Base-by-base conservation (phyloP, 805 yeast species). In the Kazachstania psychrophila region DNA sequence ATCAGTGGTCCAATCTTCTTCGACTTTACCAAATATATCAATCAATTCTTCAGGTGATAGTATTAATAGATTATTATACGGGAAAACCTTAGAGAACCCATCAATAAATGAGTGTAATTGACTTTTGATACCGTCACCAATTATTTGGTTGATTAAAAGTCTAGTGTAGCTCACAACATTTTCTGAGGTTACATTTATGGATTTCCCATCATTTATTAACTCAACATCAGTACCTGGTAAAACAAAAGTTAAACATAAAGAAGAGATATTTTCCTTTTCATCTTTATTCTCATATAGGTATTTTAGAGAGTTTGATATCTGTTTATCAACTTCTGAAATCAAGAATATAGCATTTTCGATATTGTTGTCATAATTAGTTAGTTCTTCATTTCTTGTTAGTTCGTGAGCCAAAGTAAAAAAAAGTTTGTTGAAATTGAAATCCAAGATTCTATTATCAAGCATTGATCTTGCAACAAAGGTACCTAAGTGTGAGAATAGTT, bases 31-130 rank as follows among this genome's bases (percentile, higher is more conserved):
- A 47, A 84, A 75, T 26, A 89, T 52, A 15, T 70, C 69, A 2
- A 70, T 73, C 20, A 87, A 64, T 52, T 89, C 97, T n/a, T 64
- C 67, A 0, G 94, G 75, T 1, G 85, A 69, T 47, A 92, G 80
- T 2, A 85, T 71, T 10, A 72, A 53, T 56, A 92, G 65, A 0
- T 94, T 78, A 8, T 71, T 64, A 44, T 78, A 78, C 0, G 96
- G 94, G 56, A 89, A 80, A 1, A 85, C 92, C 37, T 73, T 71
- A 0, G 89, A 75, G 52, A 89, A 88, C 0, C 97, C 98, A 6
- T 69, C 68, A 46, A 75, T 70, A 58, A 92, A 88, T 2, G 83
- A 70, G 28, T 68, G 61, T 15, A 84, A 62, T 54, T 87, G 96
- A 11, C 60, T 60, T 11, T 56, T 48, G 6, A 89, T 71, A 3